Conservation (phyloP, 768 basidiomycete genomes). For the Crassisporium funariophilum region DNA sequence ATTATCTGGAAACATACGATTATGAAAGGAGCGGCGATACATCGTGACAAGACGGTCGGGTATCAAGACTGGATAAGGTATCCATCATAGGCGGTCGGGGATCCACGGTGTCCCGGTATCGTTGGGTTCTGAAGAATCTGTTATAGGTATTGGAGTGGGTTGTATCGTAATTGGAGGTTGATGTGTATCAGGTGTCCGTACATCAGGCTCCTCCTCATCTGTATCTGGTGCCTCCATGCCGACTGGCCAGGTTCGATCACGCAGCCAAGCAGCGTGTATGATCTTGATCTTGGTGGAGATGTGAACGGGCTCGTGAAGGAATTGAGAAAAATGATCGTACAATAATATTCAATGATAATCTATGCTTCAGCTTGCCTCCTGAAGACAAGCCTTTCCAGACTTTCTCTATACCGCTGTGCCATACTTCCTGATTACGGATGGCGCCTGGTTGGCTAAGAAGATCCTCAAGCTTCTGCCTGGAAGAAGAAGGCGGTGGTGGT, state of each 20-base stretch:
- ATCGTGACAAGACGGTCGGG: no score
- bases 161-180: not conserved
- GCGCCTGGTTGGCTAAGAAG: slow-evolving; percentile 50
- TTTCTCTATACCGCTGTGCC: slow-evolving; percentile 57
- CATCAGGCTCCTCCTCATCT: slow-evolving; percentile 45
- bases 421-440: slow-evolving; percentile 50
- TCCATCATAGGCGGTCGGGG: no score
- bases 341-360: slow-evolving; percentile 63
- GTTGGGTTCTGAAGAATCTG: not conserved
- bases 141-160: slow-evolving; percentile 1
- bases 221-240: slow-evolving; percentile 62
- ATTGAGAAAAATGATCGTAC: slow-evolving; percentile 43
- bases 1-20: no score
- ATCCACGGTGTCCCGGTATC: not conserved
- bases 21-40: no score
- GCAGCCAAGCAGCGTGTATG: slow-evolving; percentile 73
- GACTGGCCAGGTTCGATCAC: slow-evolving; percentile 76
- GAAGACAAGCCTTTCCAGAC: slow-evolving; percentile 65
- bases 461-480: slow-evolving; percentile 51
- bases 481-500: slow-evolving; percentile 30
- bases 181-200: not conserved
- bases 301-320: slow-evolving; percentile 15
- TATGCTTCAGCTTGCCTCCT: slow-evolving; percentile 59
- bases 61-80: no score
- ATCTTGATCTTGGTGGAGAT: slow-evolving; percentile 60